Conservation (phyloP, 768 basidiomycete genomes). For the Lactarius pseudohatsudake region DNA sequence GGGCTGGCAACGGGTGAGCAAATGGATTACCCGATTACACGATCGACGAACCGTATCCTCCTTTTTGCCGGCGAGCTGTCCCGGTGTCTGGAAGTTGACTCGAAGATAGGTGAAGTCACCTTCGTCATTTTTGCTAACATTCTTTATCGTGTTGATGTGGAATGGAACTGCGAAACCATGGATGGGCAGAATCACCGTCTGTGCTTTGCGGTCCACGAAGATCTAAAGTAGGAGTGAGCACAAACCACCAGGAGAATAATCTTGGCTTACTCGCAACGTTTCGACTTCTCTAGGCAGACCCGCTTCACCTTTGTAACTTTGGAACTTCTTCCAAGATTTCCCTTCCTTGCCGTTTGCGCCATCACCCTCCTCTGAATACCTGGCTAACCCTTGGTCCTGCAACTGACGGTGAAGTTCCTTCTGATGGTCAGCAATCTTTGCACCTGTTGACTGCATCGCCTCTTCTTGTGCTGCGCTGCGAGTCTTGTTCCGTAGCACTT, state of each 20-base stretch:
- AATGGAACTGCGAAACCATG: slow-evolving; percentile 96
- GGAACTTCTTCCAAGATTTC: slow-evolving; percentile 93
- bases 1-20: slow-evolving; percentile 49
- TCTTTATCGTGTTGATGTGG: slow-evolving; percentile 98
- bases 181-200: slow-evolving; percentile 88
- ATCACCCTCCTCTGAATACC: slow-evolving; percentile 79
- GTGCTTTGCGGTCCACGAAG: slow-evolving; percentile 84
- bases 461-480: slow-evolving; percentile 87
- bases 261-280: slow-evolving; percentile 62
- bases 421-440: slow-evolving; percentile 88
- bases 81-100: slow-evolving; percentile 98
- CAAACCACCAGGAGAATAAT: neutral
- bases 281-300: slow-evolving; percentile 86
- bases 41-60: slow-evolving; percentile 76
- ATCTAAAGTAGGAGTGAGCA: slow-evolving; percentile 52
- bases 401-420: slow-evolving; percentile 71
- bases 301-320: slow-evolving; percentile 94
- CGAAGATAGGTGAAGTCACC: slow-evolving; percentile 92
- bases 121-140: slow-evolving; percentile 96
- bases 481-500: slow-evolving; percentile 88
- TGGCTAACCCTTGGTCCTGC: slow-evolving; percentile 77
- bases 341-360: slow-evolving; percentile 78
- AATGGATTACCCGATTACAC: neutral
- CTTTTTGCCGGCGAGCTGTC: slow-evolving; percentile 96
- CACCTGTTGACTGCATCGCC: slow-evolving; percentile 69